Evolutionary conservation across 2,329 filamentous ascomycete genomes (phyloP), one percentile per base, ranked within the genome.

Genomic region (Aspergillus flavus): DNA sequence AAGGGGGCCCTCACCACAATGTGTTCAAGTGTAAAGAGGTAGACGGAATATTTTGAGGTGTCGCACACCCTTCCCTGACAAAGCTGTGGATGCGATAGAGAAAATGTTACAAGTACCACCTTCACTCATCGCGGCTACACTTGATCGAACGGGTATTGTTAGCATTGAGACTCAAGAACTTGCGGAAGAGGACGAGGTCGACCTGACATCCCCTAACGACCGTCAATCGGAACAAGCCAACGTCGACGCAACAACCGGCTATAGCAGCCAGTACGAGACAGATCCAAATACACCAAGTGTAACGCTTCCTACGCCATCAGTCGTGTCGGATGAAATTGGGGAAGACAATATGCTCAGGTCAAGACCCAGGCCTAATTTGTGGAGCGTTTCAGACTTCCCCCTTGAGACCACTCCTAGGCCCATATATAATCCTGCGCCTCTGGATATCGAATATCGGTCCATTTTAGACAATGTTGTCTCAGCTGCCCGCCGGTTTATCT

Each of bases 141-240:
- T 63, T 41, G 63, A 65, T 43, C 46, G 58, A 58, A 58, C 63
- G 28, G 63, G 63, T 9, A 61, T 65, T 39, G 28, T 61, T 48
- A 57, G 54, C 6, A 58, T 65, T 45, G 61, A 61, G 21, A 63
- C 41, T 10, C 28, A 41, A 2, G 63, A 63, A 26, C 61, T 61
- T 58, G 34, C 45, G 16, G 39, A n/a, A 41, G 39, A 41, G 28
- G 3, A 10, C 30, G 39, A 56, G 45, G 26, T 23, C 19, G 46
- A 55, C 39, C 39, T 41, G 21, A 46, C 4, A 53, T 21, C 30
- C 53, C 14, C 7, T 26, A 56, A 36, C 23, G 46, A 41, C 39
- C 39, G 39, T 41, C 39, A 41, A 14, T 14, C 16, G 39, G 39
- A 41, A 41, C 12, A 41, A 14, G 39, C 0, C 39, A 41, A 14